Base-by-base conservation (phyloP, 2,329 filamentous ascomycete genomes). In the Capronia epimyces region DNA sequence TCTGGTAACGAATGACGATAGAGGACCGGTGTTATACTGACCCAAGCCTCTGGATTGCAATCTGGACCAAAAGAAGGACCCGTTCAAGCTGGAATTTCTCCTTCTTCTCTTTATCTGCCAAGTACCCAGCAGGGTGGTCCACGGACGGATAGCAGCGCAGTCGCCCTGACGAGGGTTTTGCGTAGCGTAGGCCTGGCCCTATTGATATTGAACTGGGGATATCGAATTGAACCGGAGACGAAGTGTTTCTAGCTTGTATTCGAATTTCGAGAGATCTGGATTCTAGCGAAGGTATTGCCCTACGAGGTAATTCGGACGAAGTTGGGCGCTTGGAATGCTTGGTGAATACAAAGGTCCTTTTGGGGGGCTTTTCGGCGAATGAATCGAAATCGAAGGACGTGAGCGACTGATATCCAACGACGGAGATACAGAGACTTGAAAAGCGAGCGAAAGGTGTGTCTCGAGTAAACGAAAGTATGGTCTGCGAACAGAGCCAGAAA, bases 351-450 rank as follows among this genome's bases (percentile, higher is more conserved):
- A 37, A 5, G 18, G 43, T 18, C 5, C 27, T 44, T 20, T 25
- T 42, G 20, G 20, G 27, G 43, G 43, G 34, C 42, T 50, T 58
- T 56, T 55, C 55, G 47, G 53, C 50, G 56, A 56, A 56, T 45
- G 46, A 49, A 42, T 56, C 53, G 53, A 51, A 53, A 50, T 24
- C 54, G 57, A 57, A 49, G 54, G 51, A 55, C 57, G 22, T 56
- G 52, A 61, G 59, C 59, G 59, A 61, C 54, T 58, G 59, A 58
- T 53, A 52, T 61, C 53, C 52, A 52, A 57, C 55, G 55, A 59
- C 43, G 36, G 44, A 50, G 34, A 47, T 50, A 43, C 55, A 53
- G 45, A 54, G 48, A 45, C 54, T 51, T 58, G 44, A 43, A 55
- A 55, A 62, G 58, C 57, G 59, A 60, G 50, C 57, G 58, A 15